phyloP scores from a whole-genome alignment of 1,139 yeast species.

The Suhomyces guaymorum region DNA sequence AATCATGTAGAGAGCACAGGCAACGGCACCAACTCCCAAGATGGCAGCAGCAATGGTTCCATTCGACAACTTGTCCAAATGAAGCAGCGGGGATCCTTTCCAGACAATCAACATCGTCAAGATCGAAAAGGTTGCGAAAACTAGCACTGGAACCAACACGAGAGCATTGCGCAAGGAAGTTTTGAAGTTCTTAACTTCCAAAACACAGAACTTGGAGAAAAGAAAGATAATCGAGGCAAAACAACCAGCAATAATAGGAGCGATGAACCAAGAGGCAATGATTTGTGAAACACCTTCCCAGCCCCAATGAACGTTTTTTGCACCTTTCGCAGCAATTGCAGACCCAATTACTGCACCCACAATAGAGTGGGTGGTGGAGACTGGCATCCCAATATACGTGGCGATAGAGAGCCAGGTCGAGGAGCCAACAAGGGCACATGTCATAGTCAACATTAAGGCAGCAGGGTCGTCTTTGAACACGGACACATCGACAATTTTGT shows the following conservation, averaged over 20 bases:
- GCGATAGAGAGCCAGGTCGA: slow-evolving; percentile 71
- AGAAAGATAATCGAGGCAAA: slow-evolving; percentile 62
- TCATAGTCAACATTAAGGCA: slow-evolving; percentile 72
- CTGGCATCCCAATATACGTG: slow-evolving; percentile 70
- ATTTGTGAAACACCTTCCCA: slow-evolving; percentile 74
- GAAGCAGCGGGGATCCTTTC: slow-evolving; percentile 73
- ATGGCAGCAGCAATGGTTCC: slow-evolving; percentile 58
- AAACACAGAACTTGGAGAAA: slow-evolving; percentile 58
- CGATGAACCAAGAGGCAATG: slow-evolving; percentile 80
- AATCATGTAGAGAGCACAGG: slow-evolving; percentile 49
- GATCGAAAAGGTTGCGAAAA: slow-evolving; percentile 60
- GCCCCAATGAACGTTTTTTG: slow-evolving; percentile 64
- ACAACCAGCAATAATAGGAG: slow-evolving; percentile 70
- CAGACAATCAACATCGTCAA: slow-evolving; percentile 63
- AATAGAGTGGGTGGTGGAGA: slow-evolving; percentile 76
- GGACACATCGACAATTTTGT: slow-evolving; percentile 55
- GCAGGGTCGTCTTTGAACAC: slow-evolving; percentile 60
- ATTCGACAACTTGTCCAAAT: slow-evolving; percentile 51
- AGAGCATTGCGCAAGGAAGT: slow-evolving; percentile 56
- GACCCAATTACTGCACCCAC: slow-evolving; percentile 79
- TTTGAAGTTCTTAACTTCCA: slow-evolving; percentile 53
- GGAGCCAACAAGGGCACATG: slow-evolving; percentile 76
- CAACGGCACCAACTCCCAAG: slow-evolving; percentile 64
- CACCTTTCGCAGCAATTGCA: slow-evolving; percentile 70
- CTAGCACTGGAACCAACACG: slow-evolving; percentile 58